Evolutionary conservation across 139 green algal species (phyloP), one percentile per base, ranked within the genome.

Genomic region (Micractinium conductrix): DNA sequence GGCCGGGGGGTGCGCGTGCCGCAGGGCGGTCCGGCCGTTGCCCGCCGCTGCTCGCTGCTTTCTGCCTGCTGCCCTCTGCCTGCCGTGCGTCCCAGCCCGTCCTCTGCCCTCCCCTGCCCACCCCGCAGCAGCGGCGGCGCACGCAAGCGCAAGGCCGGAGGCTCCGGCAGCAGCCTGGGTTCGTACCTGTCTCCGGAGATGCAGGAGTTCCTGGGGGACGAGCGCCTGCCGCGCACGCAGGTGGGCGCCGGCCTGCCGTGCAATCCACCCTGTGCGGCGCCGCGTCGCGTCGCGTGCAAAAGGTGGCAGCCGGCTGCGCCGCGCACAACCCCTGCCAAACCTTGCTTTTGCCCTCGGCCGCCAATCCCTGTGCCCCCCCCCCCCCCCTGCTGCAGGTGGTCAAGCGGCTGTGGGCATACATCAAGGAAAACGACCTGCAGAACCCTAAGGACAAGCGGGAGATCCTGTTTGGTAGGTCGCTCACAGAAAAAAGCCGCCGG

Each of bases 351-450:
- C n/a, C n/a, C n/a, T n/a, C n/a, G n/a, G n/a, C n/a, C n/a, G n/a
- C n/a, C n/a, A n/a, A n/a, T n/a, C n/a, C n/a, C n/a, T n/a, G n/a
- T n/a, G n/a, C n/a, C n/a, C n/a, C n/a, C n/a, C n/a, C n/a, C n/a
- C n/a, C n/a, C n/a, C n/a, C n/a, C n/a, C n/a, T n/a, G n/a, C n/a
- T n/a, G 26, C 84, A 91, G 84, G 93, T 98, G 28, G 93, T 96
- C 4, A 97, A 97, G 85, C 78, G 74, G 28, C 83, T 98, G 33
- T 98, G 95, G 95, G 91, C 89, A 16, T 95, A 98, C 88, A 96
- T 98, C 75, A 96, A 93, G 79, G 93, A 71, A 16, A 79, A 97
- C 74, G 79, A 95, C 74, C 86, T 98, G 74, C 95, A 96, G 88
- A 85, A 97, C 75, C 93, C 94, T 26, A 89, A 86, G 7, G 74